Evolutionary conservation across 164 flowering plant species (phyloP).

Genomic region (Cinnamomum chago): DNA sequence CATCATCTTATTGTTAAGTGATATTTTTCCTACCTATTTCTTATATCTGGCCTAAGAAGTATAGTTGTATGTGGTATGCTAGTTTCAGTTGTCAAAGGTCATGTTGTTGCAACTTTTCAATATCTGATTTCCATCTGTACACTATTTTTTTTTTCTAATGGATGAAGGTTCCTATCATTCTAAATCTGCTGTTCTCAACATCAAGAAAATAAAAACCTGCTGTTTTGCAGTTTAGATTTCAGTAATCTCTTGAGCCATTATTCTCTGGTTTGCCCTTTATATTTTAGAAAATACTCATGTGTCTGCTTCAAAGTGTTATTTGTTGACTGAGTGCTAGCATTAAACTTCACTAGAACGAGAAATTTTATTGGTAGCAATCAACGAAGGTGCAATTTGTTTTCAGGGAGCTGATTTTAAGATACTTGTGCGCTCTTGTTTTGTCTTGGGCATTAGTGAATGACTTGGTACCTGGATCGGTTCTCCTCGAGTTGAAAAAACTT

Average conservation of each 20-base stretch:
- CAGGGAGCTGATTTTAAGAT: neutral
- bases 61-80: neutral
- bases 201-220: too few species aligned
- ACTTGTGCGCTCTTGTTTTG: neutral
- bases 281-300: too few species aligned
- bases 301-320: too few species aligned
- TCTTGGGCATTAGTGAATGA: too few species aligned
- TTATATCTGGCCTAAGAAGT: neutral
- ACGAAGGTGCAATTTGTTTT: neutral
- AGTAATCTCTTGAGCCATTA: too few species aligned
- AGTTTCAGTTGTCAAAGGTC: neutral
- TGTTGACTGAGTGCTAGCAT: too few species aligned
- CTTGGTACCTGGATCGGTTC: too few species aligned
- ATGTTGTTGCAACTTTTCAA: neutral
- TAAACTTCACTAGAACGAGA: neutral
- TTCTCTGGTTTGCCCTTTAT: too few species aligned
- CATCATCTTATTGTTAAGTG: too few species aligned
- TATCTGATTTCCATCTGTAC: neutral
- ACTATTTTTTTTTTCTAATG: too few species aligned
- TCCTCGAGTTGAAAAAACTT: too few species aligned
- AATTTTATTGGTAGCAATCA: neutral
- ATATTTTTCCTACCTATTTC: neutral
- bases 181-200: neutral
- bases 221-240: neutral
- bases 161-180: neutral